A percentile compares a stretch with the other conserved stretches of the same genome.
Conservation (phyloP, 169 alveolate genomes). For the Nephromyces sp. region DNA sequence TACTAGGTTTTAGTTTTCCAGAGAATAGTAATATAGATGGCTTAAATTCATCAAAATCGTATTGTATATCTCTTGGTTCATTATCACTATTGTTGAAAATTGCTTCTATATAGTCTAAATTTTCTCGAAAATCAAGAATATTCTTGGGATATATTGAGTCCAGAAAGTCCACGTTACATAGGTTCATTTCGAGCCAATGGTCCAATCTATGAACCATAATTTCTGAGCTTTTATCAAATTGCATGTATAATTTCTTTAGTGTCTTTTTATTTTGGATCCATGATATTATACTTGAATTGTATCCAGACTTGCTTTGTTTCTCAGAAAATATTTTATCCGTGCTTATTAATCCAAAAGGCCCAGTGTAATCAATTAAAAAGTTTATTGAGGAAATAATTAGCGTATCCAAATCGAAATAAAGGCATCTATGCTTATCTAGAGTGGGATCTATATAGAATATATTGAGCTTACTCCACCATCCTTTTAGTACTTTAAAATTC, state of each 20-base stretch:
- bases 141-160: not conserved
- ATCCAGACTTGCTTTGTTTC: not conserved
- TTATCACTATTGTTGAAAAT: too few relatives aligned
- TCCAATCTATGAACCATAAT: not conserved
- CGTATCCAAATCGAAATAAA: not conserved
- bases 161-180: not conserved
- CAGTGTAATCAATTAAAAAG: not conserved
- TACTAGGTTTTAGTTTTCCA: not conserved
- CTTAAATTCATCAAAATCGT: too few relatives aligned
- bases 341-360: not conserved
- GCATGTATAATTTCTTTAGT: not conserved
- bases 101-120: too few relatives aligned
- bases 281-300: not conserved
- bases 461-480: not conserved
- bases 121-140: not conserved
- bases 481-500: not conserved
- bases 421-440: not conserved
- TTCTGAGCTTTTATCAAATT: not conserved
- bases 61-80: too few relatives aligned
- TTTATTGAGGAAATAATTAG: not conserved
- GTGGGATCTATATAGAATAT: not conserved
- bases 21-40: not conserved
- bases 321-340: not conserved
- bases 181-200: not conserved
- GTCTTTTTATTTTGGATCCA: not conserved